A percentile compares a stretch with the other conserved stretches of the same genome.
Evolutionary conservation across 2,329 filamentous ascomycete genomes (phyloP).

Genomic region (Apiospora arundinis): DNA sequence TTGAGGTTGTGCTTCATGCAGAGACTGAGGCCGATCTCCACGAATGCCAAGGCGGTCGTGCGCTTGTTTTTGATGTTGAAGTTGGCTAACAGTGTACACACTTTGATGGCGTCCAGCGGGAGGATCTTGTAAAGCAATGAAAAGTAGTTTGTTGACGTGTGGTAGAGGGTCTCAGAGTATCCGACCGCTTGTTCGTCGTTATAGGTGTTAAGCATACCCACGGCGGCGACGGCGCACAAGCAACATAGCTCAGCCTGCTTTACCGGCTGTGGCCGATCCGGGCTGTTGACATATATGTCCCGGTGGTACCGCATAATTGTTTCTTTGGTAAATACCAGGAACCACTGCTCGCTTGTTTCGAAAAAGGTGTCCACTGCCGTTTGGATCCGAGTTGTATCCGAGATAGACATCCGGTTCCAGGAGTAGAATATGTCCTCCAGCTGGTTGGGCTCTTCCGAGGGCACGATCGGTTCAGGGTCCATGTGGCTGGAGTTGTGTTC

Average conservation of each 20-base stretch:
- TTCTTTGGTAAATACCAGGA: background rate
- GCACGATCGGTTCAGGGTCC: background rate
- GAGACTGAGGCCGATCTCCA: background rate
- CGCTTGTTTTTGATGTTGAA: conserved; percentile 1
- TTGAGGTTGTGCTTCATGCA: conserved; percentile 8
- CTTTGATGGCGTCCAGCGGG: background rate
- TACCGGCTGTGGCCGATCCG: background rate
- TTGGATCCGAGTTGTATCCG: background rate
- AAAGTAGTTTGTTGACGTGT: background rate
- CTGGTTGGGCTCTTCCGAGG: background rate
- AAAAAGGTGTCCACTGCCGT: background rate
- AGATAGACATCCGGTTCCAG: background rate
- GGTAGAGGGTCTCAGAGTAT: background rate
- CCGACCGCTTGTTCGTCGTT: background rate
- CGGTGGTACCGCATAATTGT: background rate
- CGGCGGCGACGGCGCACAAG: background rate
- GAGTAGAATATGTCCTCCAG: background rate
- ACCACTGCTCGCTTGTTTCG: background rate
- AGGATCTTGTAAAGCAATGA: background rate
- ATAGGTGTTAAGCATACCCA: background rate
- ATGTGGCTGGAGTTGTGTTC: background rate
- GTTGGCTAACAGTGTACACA: background rate
- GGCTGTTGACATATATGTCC: background rate
- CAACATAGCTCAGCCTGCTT: conserved; percentile 4
- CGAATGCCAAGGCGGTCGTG: background rate